phyloP scores from a whole-genome alignment of 352 stramenopile genomes.

The Phytophthora europaea region DNA sequence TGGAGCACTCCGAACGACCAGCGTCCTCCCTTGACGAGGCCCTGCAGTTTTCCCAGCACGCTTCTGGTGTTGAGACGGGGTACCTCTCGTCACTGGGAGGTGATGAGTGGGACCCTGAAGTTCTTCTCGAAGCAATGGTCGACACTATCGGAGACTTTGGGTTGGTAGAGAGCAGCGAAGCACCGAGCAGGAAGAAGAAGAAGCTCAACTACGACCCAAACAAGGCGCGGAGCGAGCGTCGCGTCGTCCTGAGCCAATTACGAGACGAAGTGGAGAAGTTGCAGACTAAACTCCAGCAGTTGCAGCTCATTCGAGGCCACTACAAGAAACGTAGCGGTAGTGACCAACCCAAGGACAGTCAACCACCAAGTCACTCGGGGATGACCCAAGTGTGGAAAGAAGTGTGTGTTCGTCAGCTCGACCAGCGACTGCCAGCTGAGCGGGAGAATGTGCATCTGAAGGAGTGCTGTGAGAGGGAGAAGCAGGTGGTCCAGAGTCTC shows the following conservation, averaged over 20 bases:
- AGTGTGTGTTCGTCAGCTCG: constrained; percentile 26
- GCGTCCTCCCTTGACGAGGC: background rate
- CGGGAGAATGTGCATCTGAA: constrained; percentile 37
- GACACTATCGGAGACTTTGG: background rate
- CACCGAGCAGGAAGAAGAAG: constrained; percentile 17
- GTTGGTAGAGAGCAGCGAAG: background rate
- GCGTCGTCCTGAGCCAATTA: constrained; percentile 14
- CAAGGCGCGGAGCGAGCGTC: constrained; percentile 36
- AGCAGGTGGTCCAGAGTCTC: constrained; percentile 24
- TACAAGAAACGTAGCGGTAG: background rate
- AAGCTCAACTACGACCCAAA: constrained; percentile 39
- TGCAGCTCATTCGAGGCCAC: constrained; percentile 14
- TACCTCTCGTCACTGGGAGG: constrained; percentile 6
- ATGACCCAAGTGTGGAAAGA: constrained; percentile 19
- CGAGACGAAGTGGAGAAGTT: constrained; percentile 21
- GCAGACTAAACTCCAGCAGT: constrained; percentile 21
- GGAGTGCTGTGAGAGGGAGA: constrained; percentile 21
- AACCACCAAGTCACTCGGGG: background rate
- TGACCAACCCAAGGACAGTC: background rate
- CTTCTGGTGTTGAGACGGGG: background rate
- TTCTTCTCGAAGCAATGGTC: constrained; percentile 15
- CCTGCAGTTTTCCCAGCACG: background rate
- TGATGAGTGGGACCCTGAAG: constrained; percentile 15
- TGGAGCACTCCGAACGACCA: too few relatives aligned
- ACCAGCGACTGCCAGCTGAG: constrained; percentile 23